Evolutionary conservation across 129 eudicot species (phyloP), one percentile per base, ranked within the genome.

Genomic region (Lonicera japonica): DNA sequence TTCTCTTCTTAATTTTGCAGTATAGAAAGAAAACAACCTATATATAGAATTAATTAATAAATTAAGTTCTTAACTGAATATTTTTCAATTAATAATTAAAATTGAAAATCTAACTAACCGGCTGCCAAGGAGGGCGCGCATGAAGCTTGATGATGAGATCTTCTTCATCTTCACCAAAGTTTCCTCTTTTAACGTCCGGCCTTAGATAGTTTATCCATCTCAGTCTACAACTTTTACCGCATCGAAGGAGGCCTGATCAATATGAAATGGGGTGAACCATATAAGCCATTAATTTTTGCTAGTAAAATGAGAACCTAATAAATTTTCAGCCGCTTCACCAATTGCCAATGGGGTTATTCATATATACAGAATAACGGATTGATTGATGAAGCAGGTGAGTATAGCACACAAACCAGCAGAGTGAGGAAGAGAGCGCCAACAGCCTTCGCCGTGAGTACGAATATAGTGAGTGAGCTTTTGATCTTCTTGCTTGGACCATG

Each of bases 131-230:
- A 78, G 64, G 8, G 82, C 82, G 43, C n/a, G n/a, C n/a, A n/a
- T 81, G 86, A n/a, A 81, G 86, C 69, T 67, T 68, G 45, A 81
- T 66, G 40, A 81, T 81, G 56, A 76, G 80, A 61, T 77, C 77
- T 18, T 76, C 75, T 66, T 81, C 86, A 39, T 77, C 86, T 69
- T 73, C 74, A 24, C 69, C 74, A 53, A 81, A 81, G 19, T 58
- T 56, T 29, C 76, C 80, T 55, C 40, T 69, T 5, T 76, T 65
- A 21, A 73, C 66, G 7, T 67, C 77, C 18, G 78, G 75, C 66
- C 62, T 80, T 25, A 75, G 65, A 52, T 76, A 60, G 24, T 66
- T 73, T 19, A 25, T 66, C 86, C 82, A 81, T 48, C 82, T 65
- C 54, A 61, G 52, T 64, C 72, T 76, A 19, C 82, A 69, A 58